Percentiles rank a stretch among this genome's conserved stretches.
Evolutionary conservation across 2,329 filamentous ascomycete genomes (phyloP).

Genomic region (Furcasterigmium furcatum): DNA sequence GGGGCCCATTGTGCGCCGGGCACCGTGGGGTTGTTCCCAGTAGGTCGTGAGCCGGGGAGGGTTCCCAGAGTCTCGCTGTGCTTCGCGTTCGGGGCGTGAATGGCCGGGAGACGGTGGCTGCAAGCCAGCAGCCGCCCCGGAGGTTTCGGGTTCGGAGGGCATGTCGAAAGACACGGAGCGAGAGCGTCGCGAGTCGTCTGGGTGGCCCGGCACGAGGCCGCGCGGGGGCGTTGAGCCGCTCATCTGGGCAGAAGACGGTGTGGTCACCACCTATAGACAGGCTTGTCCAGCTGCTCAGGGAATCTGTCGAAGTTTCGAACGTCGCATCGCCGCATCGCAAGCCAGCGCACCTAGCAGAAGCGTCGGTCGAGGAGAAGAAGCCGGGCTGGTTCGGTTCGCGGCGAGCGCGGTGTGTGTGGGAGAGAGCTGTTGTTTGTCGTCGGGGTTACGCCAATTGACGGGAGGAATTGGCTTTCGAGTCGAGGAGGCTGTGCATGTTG

Average conservation of each 20-base stretch:
- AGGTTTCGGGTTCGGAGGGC: not conserved
- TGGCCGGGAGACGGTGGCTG: slow-evolving; percentile 2
- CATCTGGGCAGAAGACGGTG: not conserved
- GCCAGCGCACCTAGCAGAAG: no score
- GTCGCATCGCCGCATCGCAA: not conserved
- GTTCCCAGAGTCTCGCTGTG: slow-evolving; percentile 18
- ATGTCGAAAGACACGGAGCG: not conserved
- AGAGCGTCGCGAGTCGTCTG: not conserved
- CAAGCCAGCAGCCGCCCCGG: slow-evolving; percentile 1
- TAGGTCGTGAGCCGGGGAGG: slow-evolving; percentile 45
- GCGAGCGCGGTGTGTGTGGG: no score
- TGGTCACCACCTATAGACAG: not conserved
- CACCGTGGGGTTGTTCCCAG: slow-evolving; percentile 46
- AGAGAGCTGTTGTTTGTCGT: not conserved
- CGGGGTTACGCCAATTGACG: not conserved
- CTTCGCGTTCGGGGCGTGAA: not conserved
- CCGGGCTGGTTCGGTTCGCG: no score
- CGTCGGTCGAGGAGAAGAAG: no score
- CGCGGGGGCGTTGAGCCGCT: not conserved
- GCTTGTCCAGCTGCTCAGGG: not conserved
- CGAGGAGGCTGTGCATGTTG: not conserved
- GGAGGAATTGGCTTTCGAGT: not conserved
- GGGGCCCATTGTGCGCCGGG: slow-evolving; percentile 26
- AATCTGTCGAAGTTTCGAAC: not conserved
- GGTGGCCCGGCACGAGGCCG: not conserved